Conservation (phyloP, 176 grass and related monocot genomes). For the Carex scoparia region DNA sequence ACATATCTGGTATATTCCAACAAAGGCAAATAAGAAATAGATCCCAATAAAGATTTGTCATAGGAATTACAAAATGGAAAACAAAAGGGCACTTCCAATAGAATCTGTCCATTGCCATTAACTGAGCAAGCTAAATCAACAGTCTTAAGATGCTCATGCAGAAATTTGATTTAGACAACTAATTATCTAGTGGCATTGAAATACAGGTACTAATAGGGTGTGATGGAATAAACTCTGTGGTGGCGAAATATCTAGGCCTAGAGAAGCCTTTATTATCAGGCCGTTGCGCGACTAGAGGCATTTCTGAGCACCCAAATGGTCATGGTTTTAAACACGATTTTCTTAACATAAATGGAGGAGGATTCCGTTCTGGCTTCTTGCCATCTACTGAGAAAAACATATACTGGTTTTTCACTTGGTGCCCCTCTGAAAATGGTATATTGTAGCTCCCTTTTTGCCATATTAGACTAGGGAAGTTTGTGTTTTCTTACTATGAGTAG, state of each 20-base stretch:
- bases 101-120: neutral
- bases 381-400: slow-evolving; percentile 39
- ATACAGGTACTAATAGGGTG: slow-evolving; percentile 55
- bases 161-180: neutral
- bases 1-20: too few relatives aligned
- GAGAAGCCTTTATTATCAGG: slow-evolving; percentile 35
- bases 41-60: neutral
- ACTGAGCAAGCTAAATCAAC: neutral
- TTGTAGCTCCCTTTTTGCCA: neutral
- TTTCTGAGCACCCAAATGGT: slow-evolving; percentile 31
- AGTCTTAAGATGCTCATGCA: neutral
- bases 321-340: slow-evolving; percentile 49
- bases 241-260: slow-evolving; percentile 52
- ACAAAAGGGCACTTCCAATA: neutral
- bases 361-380: slow-evolving; percentile 32
- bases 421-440: slow-evolving; percentile 23
- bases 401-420: slow-evolving; percentile 86
- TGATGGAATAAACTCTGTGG: slow-evolving; percentile 67
- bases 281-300: slow-evolving; percentile 41
- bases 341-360: slow-evolving; percentile 31
- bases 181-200: neutral
- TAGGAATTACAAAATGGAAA: neutral
- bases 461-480: neutral
- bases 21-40: neutral
- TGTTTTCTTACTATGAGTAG: neutral